phyloP scores from a whole-genome alignment of 1,284 basidiomycete species.

The Cutaneotrichosporon spelunceum region DNA sequence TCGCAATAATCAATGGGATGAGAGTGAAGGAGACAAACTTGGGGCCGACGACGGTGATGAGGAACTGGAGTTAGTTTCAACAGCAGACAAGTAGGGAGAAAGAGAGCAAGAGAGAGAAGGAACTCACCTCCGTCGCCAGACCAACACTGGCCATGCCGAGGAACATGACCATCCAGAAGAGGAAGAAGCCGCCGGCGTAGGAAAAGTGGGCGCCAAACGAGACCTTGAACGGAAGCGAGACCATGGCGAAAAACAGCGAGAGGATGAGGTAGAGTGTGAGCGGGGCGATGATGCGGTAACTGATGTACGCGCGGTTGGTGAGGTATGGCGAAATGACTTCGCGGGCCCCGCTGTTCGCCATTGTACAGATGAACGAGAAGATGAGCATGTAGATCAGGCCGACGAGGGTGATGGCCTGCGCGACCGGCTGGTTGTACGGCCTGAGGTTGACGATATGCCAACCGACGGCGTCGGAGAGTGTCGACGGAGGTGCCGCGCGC shows the following conservation, averaged over 20 bases:
- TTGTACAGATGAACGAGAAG: slow-evolving; percentile 50
- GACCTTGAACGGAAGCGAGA: slow-evolving; percentile 64
- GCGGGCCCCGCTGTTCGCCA: slow-evolving; percentile 53
- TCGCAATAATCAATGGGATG: slow-evolving; percentile 59
- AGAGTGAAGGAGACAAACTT: slow-evolving; percentile 49
- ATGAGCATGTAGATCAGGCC: slow-evolving; percentile 66
- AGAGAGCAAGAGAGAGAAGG: no score
- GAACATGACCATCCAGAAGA: slow-evolving; percentile 73
- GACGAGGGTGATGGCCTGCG: slow-evolving; percentile 68
- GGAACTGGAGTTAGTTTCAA: slow-evolving; percentile 21
- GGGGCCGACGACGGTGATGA: slow-evolving; percentile 47
- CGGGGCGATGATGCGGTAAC: slow-evolving; percentile 59
- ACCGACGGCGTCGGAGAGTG: slow-evolving; percentile 58
- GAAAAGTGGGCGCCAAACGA: slow-evolving; percentile 48
- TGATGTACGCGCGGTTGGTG: slow-evolving; percentile 58
- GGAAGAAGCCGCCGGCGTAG: slow-evolving; percentile 60
- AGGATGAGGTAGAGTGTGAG: slow-evolving; percentile 61
- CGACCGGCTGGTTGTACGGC: slow-evolving; percentile 66
- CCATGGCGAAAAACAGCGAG: slow-evolving; percentile 63
- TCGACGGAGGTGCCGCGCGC: slow-evolving; percentile 58
- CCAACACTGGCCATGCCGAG: slow-evolving; percentile 50
- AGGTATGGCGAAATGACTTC: slow-evolving; percentile 55
- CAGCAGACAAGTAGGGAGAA: no score
- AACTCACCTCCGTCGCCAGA: slow-evolving; percentile 58
- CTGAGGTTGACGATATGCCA: slow-evolving; percentile 60